A percentile compares a stretch with the other conserved stretches of the same genome.
phyloP scores from a whole-genome alignment of 1,284 basidiomycete genomes.

The Austroboletus niveus region DNA sequence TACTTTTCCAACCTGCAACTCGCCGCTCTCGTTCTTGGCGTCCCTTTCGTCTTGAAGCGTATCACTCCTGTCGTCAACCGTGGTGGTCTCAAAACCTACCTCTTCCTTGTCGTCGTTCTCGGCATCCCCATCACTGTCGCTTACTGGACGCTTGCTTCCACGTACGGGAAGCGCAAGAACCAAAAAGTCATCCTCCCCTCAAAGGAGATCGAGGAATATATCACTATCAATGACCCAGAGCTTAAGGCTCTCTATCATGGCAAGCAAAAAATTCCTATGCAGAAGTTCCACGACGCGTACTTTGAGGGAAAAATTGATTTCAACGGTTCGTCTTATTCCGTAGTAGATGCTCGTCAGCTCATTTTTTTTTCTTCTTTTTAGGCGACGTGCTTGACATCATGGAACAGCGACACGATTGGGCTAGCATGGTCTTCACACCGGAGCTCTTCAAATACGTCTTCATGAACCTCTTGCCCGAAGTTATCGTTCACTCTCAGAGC shows the following conservation, averaged over 20 bases:
- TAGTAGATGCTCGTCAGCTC: slow-evolving; percentile 9
- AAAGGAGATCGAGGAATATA: slow-evolving; percentile 85
- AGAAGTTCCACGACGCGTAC: slow-evolving; percentile 96
- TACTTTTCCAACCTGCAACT: slow-evolving; percentile 83
- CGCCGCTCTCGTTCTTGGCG: slow-evolving; percentile 69
- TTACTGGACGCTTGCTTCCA: slow-evolving; percentile 92
- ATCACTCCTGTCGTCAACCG: slow-evolving; percentile 75
- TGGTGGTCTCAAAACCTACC: slow-evolving; percentile 81
- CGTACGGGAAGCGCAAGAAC: slow-evolving; percentile 80
- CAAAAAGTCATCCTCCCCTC: slow-evolving; percentile 87
- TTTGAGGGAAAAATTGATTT: slow-evolving; percentile 97
- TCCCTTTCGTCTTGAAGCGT: slow-evolving; percentile 82
- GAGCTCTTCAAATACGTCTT: slow-evolving; percentile 96
- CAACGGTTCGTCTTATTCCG: slow-evolving; percentile 55
- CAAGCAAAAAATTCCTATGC: slow-evolving; percentile 95
- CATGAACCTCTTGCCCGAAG: slow-evolving; percentile 86
- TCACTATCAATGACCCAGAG: slow-evolving; percentile 84
- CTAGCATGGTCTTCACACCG: slow-evolving; percentile 82
- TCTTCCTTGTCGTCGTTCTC: slow-evolving; percentile 74
- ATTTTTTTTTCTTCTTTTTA: slow-evolving; percentile 29
- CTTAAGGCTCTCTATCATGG: slow-evolving; percentile 78
- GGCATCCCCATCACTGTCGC: slow-evolving; percentile 78
- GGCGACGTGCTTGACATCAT: slow-evolving; percentile 92
- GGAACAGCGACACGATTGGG: slow-evolving; percentile 96
- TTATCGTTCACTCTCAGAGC: slow-evolving; percentile 84